phyloP scores from a whole-genome alignment of 1,284 basidiomycete genomes.

The Sanghuangporus baumii region DNA sequence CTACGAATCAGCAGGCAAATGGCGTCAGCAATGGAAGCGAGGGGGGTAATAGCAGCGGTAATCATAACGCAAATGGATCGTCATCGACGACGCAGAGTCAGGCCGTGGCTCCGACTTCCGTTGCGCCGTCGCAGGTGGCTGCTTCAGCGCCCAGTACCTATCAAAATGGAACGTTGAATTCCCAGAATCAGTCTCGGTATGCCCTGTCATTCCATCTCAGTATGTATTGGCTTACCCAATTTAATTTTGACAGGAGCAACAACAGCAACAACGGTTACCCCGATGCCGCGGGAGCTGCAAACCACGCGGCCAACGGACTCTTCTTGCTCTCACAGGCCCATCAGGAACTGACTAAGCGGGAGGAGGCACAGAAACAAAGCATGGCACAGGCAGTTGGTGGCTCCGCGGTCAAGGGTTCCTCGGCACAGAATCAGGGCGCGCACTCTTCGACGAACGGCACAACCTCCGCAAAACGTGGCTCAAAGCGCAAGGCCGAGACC shows the following conservation, averaged over 20 bases:
- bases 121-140: constrained; percentile 14
- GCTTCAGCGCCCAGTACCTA: constrained; percentile 16
- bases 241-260: constrained; percentile 15
- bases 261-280: constrained; percentile 18
- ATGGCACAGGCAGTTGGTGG: constrained; percentile 27
- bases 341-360: constrained; percentile 93
- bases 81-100: background rate
- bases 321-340: constrained; percentile 92
- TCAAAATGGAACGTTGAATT: constrained; percentile 13
- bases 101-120: background rate
- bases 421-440: constrained; percentile 13
- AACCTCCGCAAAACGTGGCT: constrained; percentile 41
- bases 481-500: constrained; percentile 61
- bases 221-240: background rate
- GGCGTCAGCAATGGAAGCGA: background rate
- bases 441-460: constrained; percentile 23
- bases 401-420: constrained; percentile 22
- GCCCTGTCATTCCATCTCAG: background rate
- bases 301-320: constrained; percentile 79
- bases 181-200: background rate
- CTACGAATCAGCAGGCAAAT: constrained; percentile 15
- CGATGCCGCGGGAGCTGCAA: constrained; percentile 43
- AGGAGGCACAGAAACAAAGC: constrained; percentile 64
- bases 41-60: background rate
- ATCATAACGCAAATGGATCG: background rate